Percentiles rank a stretch among this genome's conserved stretches.
Evolutionary conservation across 768 basidiomycete species (phyloP).

Genomic region (Lactifluus hygrophoroides): DNA sequence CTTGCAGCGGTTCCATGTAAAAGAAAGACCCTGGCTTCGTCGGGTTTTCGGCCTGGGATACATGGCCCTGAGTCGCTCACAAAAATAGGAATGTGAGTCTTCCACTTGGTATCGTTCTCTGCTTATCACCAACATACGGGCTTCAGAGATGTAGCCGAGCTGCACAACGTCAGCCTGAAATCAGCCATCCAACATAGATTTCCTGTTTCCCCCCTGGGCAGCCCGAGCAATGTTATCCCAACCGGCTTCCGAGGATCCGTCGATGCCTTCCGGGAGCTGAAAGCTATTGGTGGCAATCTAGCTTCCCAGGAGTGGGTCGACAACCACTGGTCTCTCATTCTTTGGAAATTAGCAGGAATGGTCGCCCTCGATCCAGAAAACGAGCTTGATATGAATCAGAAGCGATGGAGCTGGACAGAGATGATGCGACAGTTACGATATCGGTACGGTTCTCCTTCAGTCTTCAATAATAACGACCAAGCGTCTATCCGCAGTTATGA

Average conservation of each 20-base stretch:
- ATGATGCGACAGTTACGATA: conserved; percentile 79
- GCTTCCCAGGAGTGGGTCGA: conserved; percentile 77
- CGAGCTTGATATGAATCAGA: conserved; percentile 37
- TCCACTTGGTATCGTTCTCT: background rate
- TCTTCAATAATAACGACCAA: background rate
- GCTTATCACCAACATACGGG: background rate
- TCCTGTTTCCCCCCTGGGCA: background rate
- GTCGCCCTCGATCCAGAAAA: conserved; percentile 60
- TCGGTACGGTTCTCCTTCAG: conserved; percentile 41
- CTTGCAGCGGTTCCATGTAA: conserved; percentile 18
- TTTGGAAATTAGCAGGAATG: conserved; percentile 94
- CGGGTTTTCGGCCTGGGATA: conserved; percentile 42
- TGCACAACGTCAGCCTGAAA: conserved; percentile 6
- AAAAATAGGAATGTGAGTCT: conserved; percentile 40
- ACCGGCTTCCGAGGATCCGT: conserved; percentile 27
- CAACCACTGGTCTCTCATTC: conserved; percentile 83
- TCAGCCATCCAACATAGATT: conserved; percentile 12
- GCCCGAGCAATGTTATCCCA: background rate
- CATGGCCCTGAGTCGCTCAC: conserved; percentile 38
- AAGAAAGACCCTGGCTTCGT: conserved; percentile 40
- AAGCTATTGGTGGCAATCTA: conserved; percentile 50
- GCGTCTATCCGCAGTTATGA: conserved; percentile 33
- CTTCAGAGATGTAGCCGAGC: conserved; percentile 15
- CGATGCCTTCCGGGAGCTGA: conserved; percentile 48
- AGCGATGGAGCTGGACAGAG: conserved; percentile 77